Conservation (phyloP, 2,329 filamentous ascomycete species). For the Aspergillus piperis region DNA sequence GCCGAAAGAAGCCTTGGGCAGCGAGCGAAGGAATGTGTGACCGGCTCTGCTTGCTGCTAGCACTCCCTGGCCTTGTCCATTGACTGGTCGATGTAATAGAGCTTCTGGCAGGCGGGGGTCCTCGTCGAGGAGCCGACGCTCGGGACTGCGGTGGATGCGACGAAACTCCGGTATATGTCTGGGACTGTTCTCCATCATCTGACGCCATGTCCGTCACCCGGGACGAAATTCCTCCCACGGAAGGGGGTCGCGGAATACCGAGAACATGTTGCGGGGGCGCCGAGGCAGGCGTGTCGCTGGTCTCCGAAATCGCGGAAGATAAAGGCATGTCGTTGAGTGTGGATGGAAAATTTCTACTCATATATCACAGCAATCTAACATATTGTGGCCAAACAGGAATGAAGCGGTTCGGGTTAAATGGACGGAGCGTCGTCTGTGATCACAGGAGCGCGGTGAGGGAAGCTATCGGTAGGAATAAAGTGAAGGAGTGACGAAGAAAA, state of each 20-base stretch:
- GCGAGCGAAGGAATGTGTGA: constrained; percentile 89
- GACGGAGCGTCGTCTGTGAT: background rate
- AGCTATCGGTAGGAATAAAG: background rate
- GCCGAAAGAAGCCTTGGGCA: constrained; percentile 88
- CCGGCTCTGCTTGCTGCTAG: constrained; percentile 70
- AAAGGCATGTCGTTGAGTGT: constrained; percentile 25
- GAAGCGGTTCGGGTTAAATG: constrained; percentile 3
- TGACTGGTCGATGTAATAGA: constrained; percentile 46
- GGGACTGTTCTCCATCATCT: constrained; percentile 52
- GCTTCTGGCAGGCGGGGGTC: constrained; percentile 43
- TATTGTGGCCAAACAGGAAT: constrained; percentile 19
- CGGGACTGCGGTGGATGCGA: constrained; percentile 58
- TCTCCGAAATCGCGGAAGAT: constrained; percentile 32
- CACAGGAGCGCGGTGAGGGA: background rate
- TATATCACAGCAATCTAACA: constrained; percentile 22
- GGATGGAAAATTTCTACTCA: constrained; percentile 13
- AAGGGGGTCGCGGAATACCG: constrained; percentile 54
- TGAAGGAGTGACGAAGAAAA: constrained; percentile 21
- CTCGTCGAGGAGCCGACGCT: constrained; percentile 59
- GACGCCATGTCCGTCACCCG: constrained; percentile 66
- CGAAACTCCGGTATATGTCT: constrained; percentile 47
- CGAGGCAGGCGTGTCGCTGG: constrained; percentile 42
- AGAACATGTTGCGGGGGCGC: constrained; percentile 46
- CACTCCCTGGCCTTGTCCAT: constrained; percentile 52
- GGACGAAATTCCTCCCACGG: constrained; percentile 60